Evolutionary conservation across 2,329 filamentous ascomycete species (phyloP).

Genomic region (Elsinoe perseae): DNA sequence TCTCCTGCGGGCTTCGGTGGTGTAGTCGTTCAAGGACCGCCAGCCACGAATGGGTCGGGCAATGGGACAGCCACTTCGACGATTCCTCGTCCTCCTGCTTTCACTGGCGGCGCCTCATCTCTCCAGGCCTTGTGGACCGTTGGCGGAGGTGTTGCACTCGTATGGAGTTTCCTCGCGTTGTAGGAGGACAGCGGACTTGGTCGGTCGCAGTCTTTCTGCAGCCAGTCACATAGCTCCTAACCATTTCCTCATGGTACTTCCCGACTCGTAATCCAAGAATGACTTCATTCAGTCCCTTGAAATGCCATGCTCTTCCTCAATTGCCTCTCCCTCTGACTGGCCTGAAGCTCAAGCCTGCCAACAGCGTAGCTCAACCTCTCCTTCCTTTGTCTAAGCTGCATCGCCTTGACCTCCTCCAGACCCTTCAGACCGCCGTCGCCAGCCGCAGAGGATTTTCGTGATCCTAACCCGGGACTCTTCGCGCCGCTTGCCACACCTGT

Average conservation of each 20-base stretch:
- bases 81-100: neutral
- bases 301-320: conserved; percentile 63
- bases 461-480: conserved; percentile 15
- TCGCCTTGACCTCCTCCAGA: conserved; percentile 51
- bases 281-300: conserved; percentile 4
- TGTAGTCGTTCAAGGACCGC: neutral
- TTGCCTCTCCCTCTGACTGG: conserved; percentile 66
- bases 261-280: neutral
- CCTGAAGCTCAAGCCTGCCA: conserved; percentile 75
- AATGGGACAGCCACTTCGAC: neutral
- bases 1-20: neutral
- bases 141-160: neutral
- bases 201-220: too few species aligned
- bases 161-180: neutral
- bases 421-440: conserved; percentile 31
- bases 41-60: neutral
- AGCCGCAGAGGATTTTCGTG: conserved; percentile 18
- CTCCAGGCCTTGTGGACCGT: neutral
- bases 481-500: conserved; percentile 6
- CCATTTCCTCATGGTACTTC: too few species aligned
- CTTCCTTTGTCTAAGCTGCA: conserved; percentile 68
- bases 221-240: too few species aligned
- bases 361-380: conserved; percentile 81
- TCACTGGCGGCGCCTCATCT: neutral
- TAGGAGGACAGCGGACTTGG: neutral